These are phyloP conservation scores for Prunus dulcis DNA, from an alignment of 306 rosid genomes.

Conservation along the genomic window DNA sequence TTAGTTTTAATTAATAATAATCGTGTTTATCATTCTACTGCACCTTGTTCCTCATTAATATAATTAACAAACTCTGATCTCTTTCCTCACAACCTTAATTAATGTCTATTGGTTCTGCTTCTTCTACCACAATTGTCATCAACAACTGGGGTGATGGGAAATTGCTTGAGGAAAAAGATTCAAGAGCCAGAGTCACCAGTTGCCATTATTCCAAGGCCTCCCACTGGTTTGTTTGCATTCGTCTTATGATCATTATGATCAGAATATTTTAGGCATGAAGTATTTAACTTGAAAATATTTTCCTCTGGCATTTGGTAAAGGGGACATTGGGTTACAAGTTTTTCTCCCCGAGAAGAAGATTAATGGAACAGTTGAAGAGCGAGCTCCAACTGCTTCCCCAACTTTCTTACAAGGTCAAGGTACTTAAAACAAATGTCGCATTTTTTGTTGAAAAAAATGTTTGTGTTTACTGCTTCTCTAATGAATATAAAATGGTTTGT, in stretches of 20 bases:
- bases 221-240: slow-evolving; percentile 26
- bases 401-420: slow-evolving; percentile 13
- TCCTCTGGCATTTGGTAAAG: not conserved
- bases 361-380: not conserved
- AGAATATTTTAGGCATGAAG: not conserved
- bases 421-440: not conserved
- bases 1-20: not conserved
- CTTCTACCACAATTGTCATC: not conserved
- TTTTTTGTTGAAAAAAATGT: not conserved
- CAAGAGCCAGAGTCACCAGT: slow-evolving; percentile 22
- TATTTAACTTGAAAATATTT: not conserved
- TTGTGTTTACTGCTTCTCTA: not conserved
- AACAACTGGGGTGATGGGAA: slow-evolving; percentile 29
- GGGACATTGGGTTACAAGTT: not conserved
- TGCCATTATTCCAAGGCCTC: slow-evolving; percentile 7
- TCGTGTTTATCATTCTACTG: not conserved
- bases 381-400: not conserved
- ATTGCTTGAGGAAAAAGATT: slow-evolving; percentile 20
- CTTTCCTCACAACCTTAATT: not conserved
- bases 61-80: not conserved
- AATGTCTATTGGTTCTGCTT: not conserved
- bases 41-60: not conserved
- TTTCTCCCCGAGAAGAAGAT: not conserved
- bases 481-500: not conserved
- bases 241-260: not conserved